Base-by-base conservation (phyloP, 2,329 filamentous ascomycete species). In the Exophiala phaeomuriformis region DNA sequence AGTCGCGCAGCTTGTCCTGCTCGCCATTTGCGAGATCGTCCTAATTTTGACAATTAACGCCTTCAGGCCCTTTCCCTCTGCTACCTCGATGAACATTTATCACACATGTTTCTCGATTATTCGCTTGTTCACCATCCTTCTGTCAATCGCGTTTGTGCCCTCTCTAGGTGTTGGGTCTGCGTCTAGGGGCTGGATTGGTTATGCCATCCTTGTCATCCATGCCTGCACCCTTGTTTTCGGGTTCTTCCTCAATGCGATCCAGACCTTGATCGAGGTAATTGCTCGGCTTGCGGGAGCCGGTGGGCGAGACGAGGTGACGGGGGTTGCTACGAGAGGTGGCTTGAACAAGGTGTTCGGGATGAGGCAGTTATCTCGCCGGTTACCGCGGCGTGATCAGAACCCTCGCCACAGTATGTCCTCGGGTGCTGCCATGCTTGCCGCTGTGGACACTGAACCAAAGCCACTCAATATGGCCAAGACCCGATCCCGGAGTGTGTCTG, bases 41-140 rank as follows among this genome's bases (percentile, higher is more conserved):
- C 82, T 90, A 55, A 83, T 96, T 35, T 76, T 97, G 42, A 91
- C 90, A 0, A 74, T 97, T 3, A 84, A 93, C 63, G 88, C 89
- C 5, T 95, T 97, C 73, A 83, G 87, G 10, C 93, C 93, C 0
- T 98, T 94, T 65, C 85, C 91, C 56, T 83, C 84, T 1, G 83
- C 90, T 27, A 97, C 93, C 0, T 96, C 91, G 30, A 98, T 98
- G 93, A 97, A 97, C 66, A 82, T 88, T 6, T 96, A 96, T 62
- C 90, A 97, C 64, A 88, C 86, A 1, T 82, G 90, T 58, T 95
- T 96, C 69, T 82, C 90, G 0, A 73, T 79, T 1, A 75, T 95
- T 9, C 83, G 93, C 33, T 84, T 96, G 32, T 71, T 88, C 45
- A 85, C 85, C 0, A 79, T 90, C 44, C 74, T 91, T 51, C 73